Base-by-base conservation (phyloP, 2,329 filamentous ascomycete species). In the Colletotrichum somersetense region DNA sequence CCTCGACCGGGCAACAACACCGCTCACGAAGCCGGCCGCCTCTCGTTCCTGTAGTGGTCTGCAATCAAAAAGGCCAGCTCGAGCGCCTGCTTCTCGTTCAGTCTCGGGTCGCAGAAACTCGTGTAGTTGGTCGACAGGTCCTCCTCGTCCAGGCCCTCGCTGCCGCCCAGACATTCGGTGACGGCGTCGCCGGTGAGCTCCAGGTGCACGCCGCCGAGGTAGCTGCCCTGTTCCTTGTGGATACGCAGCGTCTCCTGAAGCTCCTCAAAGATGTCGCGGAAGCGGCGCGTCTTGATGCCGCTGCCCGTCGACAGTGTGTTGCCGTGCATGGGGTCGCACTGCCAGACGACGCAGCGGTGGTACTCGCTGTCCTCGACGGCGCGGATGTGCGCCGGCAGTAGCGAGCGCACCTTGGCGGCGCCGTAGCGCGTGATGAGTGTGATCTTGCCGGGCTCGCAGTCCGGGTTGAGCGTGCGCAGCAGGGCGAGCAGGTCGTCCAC, bases 261-360 rank as follows among this genome's bases (percentile, higher is more conserved):
- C 85, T 99, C 96, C 1, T 89, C 89, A 80, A 98, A 91, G 77
- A 99, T 97, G 80, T 96, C 93, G 74, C 89, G 89, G 86, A 99
- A 99, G 67, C 93, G 92, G 20, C 96, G 90, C 1, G 96, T 99
- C 86, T 99, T 99, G 84, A 98, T 90, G 35, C 95, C 95, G 0
- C 89, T 85, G 0, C 89, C 88, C 0, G 93, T 96, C 26, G 89
- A 88, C 55, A 87, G 84, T 48, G 90, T 92, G 83, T 92, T 92
- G 74, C 96, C 96, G 83, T 99, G 96, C 96, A 99, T 99, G 30
- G 96, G 96, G 83, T 99, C 96, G 83, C 96, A 98, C 84, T 98
- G 96, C 96, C 96, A 98, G 77, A 98, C 94, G 5, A 97, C 94
- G 30, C 82, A 83, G 62, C 85, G 81, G 58, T 81, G 81, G 81